Conservation (phyloP, 1,139 yeast genomes). For the Candida labiduridarum region DNA sequence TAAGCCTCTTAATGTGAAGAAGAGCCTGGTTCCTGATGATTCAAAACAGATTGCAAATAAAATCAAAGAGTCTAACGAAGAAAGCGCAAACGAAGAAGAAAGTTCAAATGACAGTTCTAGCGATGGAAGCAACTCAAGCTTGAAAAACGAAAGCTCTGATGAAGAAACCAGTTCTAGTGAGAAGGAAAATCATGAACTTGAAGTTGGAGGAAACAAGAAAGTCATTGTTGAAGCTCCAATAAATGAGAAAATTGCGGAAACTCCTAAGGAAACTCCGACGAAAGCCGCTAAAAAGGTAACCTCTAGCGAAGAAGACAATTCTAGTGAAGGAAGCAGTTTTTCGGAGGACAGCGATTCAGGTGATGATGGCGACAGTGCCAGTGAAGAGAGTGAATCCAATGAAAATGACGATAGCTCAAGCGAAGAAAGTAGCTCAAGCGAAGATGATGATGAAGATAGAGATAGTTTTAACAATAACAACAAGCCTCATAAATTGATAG, state of each 20-base stretch:
- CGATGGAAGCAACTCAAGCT: not conserved
- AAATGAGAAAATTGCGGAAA: not conserved
- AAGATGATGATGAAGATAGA: not conserved
- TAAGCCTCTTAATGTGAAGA: not conserved
- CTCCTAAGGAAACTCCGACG: not conserved
- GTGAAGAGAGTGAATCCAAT: not conserved
- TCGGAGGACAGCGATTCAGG: constrained; percentile 2
- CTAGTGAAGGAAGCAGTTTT: not conserved
- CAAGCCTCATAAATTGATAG: not conserved
- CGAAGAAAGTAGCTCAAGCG: not conserved
- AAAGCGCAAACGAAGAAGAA: constrained; percentile 1
- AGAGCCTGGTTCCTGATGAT: not conserved
- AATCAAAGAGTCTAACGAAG: not conserved
- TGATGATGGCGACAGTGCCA: not conserved
- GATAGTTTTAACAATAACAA: not conserved
- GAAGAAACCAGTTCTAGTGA: constrained; percentile 7
- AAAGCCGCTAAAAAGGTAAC: not conserved
- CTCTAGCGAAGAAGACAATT: not conserved
- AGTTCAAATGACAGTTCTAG: constrained; percentile 1
- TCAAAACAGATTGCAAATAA: not conserved
- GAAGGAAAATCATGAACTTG: constrained; percentile 13
- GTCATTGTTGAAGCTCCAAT: not conserved
- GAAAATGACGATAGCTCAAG: not conserved
- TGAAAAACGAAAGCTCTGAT: constrained; percentile 11
- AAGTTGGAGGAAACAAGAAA: not conserved